These are phyloP conservation scores for Stentor coeruleus DNA, from an alignment of 73 alveolate genomes.

Conservation along the genomic window DNA sequence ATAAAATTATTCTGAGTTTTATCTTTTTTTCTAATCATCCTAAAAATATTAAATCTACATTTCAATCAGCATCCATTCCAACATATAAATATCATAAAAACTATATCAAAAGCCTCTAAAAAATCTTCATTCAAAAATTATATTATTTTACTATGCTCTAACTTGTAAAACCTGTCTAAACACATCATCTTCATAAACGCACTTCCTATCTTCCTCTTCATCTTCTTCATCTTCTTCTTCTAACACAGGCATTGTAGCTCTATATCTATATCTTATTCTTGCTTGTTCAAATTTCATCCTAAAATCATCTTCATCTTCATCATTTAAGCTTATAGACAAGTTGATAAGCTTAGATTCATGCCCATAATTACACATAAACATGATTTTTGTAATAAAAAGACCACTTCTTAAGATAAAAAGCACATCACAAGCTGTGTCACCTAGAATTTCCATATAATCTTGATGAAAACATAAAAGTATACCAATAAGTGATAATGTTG, in stretches of 20 bases:
- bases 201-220: background rate
- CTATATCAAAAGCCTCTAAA: too few relatives aligned
- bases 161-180: too few relatives aligned
- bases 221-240: slow-evolving; percentile 1
- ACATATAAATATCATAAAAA: background rate
- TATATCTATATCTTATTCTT: background rate
- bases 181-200: background rate
- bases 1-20: too few relatives aligned
- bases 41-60: background rate
- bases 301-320: background rate
- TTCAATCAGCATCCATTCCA: background rate
- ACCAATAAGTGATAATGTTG: too few relatives aligned
- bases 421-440: background rate
- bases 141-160: background rate
- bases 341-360: background rate
- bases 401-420: background rate
- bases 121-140: background rate
- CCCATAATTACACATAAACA: background rate
- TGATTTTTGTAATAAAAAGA: background rate
- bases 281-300: background rate
- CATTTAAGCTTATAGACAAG: background rate
- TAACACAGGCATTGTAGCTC: background rate
- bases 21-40: background rate
- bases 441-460: background rate
- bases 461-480: too few relatives aligned